phyloP scores from a whole-genome alignment of 208 protist genomes.

The Crithidia brevicula region DNA sequence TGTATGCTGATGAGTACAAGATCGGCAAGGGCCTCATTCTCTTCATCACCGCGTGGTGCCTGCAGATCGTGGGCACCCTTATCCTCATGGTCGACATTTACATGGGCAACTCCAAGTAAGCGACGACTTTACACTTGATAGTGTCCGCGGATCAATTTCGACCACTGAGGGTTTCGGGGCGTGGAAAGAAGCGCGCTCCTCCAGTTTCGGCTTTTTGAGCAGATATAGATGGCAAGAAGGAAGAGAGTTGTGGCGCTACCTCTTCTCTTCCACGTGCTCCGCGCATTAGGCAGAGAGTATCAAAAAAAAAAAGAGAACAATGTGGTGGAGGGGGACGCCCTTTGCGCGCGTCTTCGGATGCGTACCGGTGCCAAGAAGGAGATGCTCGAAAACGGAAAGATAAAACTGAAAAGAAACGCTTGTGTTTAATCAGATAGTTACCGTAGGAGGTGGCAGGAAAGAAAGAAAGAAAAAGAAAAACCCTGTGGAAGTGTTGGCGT shows the following conservation, averaged over 20 bases:
- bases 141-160: background rate
- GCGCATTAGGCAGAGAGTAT: background rate
- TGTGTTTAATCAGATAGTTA: background rate
- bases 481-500: slow-evolving; percentile 1
- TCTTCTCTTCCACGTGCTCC: background rate
- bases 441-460: background rate
- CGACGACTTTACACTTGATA: slow-evolving; percentile 21
- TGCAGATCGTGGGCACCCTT: slow-evolving; percentile 44
- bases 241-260: background rate
- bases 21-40: slow-evolving; percentile 55
- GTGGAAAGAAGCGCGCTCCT: too few species aligned
- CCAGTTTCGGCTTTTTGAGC: too few species aligned
- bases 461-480: background rate
- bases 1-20: slow-evolving; percentile 46
- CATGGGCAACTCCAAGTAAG: slow-evolving; percentile 48
- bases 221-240: background rate
- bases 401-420: background rate
- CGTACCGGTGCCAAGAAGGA: background rate
- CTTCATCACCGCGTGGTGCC: slow-evolving; percentile 62
- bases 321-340: too few species aligned
- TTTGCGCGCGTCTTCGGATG: background rate
- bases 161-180: background rate
- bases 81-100: slow-evolving; percentile 43
- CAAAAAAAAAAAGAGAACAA: background rate
- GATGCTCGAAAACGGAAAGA: background rate